These are phyloP conservation scores for Hondaea fermentalgiana DNA, from an alignment of 108 stramenopile genomes.

Conservation along the genomic window DNA sequence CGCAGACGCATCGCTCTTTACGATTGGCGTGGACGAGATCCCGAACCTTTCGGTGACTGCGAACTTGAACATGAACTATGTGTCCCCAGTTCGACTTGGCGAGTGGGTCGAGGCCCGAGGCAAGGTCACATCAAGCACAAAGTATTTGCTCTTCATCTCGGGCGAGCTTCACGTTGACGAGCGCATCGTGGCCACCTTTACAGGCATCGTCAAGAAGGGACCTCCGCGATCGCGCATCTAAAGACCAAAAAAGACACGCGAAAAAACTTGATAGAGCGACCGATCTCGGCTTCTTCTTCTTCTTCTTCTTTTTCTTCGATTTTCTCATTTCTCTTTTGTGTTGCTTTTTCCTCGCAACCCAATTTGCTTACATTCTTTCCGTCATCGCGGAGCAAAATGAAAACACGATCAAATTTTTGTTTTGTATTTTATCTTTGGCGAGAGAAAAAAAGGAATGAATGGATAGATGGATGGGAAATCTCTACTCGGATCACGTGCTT, in stretches of 20 bases:
- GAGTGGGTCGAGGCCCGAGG: constrained; percentile 10
- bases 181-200: neutral
- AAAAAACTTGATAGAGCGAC: neutral
- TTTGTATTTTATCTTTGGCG: too few species aligned
- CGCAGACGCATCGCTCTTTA: neutral
- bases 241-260: neutral
- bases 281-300: neutral
- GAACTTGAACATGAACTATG: constrained; percentile 10
- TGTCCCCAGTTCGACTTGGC: neutral
- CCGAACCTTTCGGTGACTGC: neutral
- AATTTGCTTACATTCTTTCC: too few species aligned
- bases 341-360: too few species aligned
- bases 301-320: too few species aligned
- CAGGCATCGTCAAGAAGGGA: neutral
- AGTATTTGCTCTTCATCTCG: neutral
- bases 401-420: too few species aligned
- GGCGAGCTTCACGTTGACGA: neutral
- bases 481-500: too few species aligned
- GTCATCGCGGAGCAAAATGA: too few species aligned
- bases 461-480: too few species aligned
- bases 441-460: too few species aligned
- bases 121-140: neutral
- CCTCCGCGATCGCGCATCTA: neutral
- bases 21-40: neutral
- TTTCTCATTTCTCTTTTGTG: too few species aligned